These are phyloP conservation scores for Epicoccum nigrum DNA, from an alignment of 2,329 filamentous ascomycete species.

Conservation along the genomic window DNA sequence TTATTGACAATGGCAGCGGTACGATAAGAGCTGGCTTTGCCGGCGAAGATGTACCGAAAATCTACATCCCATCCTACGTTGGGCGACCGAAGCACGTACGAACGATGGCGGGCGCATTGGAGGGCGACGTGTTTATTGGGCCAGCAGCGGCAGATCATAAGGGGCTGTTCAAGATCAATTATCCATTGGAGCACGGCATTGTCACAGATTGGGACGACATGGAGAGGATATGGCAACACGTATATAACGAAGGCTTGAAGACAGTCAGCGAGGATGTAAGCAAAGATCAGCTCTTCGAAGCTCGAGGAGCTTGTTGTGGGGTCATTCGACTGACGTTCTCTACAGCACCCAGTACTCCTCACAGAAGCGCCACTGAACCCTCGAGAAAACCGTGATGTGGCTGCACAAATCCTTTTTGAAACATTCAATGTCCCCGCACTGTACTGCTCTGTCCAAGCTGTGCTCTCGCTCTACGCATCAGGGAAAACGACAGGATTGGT, in stretches of 20 bases:
- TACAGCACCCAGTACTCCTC: slow-evolving; percentile 87
- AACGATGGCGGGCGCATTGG: slow-evolving; percentile 92
- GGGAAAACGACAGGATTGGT: slow-evolving; percentile 96
- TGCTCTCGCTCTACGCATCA: slow-evolving; percentile 93
- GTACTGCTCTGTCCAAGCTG: slow-evolving; percentile 96
- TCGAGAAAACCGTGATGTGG: slow-evolving; percentile 91
- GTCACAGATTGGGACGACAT: slow-evolving; percentile 99
- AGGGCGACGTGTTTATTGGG: slow-evolving; percentile 97
- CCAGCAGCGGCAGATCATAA: slow-evolving; percentile 88
- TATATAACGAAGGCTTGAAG: slow-evolving; percentile 95
- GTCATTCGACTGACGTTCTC: slow-evolving; percentile 21
- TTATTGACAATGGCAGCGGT: slow-evolving; percentile 97
- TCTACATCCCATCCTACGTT: slow-evolving; percentile 96
- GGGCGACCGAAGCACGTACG: slow-evolving; percentile 93
- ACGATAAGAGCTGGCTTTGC: slow-evolving; percentile 97
- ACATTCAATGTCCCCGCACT: slow-evolving; percentile 97
- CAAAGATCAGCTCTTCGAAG: slow-evolving; percentile 13
- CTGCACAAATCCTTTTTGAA: slow-evolving; percentile 97
- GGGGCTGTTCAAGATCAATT: slow-evolving; percentile 92
- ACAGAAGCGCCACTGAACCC: slow-evolving; percentile 97
- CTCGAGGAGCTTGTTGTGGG: slow-evolving; percentile 8
- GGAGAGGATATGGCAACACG: slow-evolving; percentile 99
- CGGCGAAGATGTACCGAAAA: slow-evolving; percentile 93
- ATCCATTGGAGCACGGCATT: slow-evolving; percentile 95
- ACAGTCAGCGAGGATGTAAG: slow-evolving; percentile 93